Evolutionary conservation across 2,329 filamentous ascomycete genomes (phyloP).

Genomic region (Berkeleyomyces basicola): DNA sequence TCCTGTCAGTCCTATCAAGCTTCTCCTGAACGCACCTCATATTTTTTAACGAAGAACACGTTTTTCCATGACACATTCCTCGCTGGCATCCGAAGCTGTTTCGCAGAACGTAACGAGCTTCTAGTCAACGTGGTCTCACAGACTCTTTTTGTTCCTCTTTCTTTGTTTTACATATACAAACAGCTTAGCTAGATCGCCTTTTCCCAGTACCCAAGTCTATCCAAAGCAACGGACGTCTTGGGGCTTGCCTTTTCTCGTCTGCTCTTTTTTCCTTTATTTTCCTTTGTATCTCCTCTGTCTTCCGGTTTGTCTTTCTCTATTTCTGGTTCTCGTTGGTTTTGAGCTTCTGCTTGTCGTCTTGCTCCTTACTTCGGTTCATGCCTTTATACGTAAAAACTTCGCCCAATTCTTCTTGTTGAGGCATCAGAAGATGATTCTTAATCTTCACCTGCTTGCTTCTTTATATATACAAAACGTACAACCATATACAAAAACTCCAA

Average conservation of each 20-base stretch:
- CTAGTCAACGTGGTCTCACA: background rate
- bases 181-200: background rate
- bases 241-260: background rate
- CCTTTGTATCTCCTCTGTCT: background rate
- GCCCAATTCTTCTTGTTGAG: background rate
- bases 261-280: background rate
- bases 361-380: slow-evolving; percentile 2
- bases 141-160: background rate
- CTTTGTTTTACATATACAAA: background rate
- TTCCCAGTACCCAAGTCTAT: background rate
- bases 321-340: slow-evolving; percentile 1
- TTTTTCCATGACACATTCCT: background rate
- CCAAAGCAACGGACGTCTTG: background rate
- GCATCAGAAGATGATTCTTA: background rate
- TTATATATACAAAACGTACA: background rate
- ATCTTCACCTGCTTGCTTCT: background rate
- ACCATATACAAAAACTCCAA: too few relatives aligned
- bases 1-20: background rate
- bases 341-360: background rate
- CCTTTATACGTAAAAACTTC: background rate
- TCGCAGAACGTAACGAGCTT: background rate
- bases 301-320: slow-evolving; percentile 11
- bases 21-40: background rate
- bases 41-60: slow-evolving; percentile 2
- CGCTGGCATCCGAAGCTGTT: background rate